Evolutionary conservation across 164 flowering plant species (phyloP).

Genomic region (Magnolia kwangsiensis): DNA sequence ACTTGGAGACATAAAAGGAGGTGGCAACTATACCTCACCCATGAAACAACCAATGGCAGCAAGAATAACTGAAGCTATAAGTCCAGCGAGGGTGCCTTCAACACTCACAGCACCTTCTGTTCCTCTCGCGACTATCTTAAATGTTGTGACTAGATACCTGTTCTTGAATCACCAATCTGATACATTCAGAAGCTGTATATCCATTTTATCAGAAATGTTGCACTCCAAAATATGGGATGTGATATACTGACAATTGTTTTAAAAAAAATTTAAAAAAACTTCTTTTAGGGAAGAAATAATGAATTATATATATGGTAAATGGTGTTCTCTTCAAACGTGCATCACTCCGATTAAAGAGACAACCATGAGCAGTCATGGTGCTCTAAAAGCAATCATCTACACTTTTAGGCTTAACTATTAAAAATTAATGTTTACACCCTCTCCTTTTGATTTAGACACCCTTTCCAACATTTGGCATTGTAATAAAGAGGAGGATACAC

Average conservation of each 20-base stretch:
- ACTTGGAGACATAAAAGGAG: neutral
- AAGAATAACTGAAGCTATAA: conserved; percentile 71
- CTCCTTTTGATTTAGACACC: too few species aligned
- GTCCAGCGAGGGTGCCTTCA: conserved; percentile 93
- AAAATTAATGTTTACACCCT: too few species aligned
- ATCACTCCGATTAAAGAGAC: too few species aligned
- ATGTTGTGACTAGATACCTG: conserved; percentile 86
- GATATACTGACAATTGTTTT: neutral
- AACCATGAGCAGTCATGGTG: too few species aligned
- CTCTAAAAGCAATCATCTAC: too few species aligned
- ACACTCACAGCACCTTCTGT: conserved; percentile 96
- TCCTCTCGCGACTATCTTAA: conserved; percentile 88
- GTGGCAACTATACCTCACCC: conserved; percentile 54
- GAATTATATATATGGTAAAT: neutral
- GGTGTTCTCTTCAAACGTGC: neutral
- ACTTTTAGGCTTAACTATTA: too few species aligned
- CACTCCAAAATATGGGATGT: neutral
- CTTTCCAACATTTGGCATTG: too few species aligned
- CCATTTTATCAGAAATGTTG: conserved; percentile 8
- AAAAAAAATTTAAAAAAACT: neutral
- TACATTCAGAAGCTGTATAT: conserved; percentile 9
- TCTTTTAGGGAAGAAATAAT: neutral
- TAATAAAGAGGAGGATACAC: too few species aligned
- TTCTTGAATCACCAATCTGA: conserved; percentile 20
- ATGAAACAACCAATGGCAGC: conserved; percentile 58